These are phyloP conservation scores for Arthroderma sp. DNA, from an alignment of 2,329 filamentous ascomycete species.

Conservation along the genomic window DNA sequence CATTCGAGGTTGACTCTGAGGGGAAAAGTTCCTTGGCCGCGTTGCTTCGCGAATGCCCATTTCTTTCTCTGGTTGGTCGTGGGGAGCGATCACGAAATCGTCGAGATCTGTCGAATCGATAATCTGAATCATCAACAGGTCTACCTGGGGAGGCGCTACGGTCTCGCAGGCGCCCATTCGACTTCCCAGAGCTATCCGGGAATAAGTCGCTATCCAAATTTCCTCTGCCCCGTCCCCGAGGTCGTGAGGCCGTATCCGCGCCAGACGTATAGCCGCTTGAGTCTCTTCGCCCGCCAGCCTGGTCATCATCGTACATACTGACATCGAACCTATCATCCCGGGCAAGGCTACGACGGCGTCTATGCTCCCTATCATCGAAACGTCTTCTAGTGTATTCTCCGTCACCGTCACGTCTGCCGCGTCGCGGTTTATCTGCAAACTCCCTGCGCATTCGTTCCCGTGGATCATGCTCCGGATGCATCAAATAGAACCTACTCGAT, in stretches of 20 bases:
- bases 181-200: constrained; percentile 20
- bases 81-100: constrained; percentile 32
- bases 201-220: constrained; percentile 23
- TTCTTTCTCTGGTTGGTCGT: constrained; percentile 13
- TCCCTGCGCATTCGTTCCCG: constrained; percentile 54
- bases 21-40: constrained; percentile 49
- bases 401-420: constrained; percentile 23
- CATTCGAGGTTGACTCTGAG: constrained; percentile 14
- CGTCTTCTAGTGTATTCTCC: constrained; percentile 37
- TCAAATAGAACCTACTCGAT: constrained; percentile 79
- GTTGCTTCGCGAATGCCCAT: constrained; percentile 24
- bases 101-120: constrained; percentile 18
- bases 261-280: constrained; percentile 17
- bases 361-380: constrained; percentile 48
- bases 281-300: constrained; percentile 12
- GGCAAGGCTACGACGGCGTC: constrained; percentile 31
- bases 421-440: constrained; percentile 31
- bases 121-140: constrained; percentile 30
- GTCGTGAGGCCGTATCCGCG: constrained; percentile 17
- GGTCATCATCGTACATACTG: constrained; percentile 70
- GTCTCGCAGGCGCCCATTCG: constrained; percentile 40
- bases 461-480: constrained; percentile 80
- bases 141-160: constrained; percentile 50
- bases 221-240: constrained; percentile 19
- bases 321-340: constrained; percentile 53